phyloP scores from a whole-genome alignment of 352 stramenopile species.

The Globisporangium spinosum region DNA sequence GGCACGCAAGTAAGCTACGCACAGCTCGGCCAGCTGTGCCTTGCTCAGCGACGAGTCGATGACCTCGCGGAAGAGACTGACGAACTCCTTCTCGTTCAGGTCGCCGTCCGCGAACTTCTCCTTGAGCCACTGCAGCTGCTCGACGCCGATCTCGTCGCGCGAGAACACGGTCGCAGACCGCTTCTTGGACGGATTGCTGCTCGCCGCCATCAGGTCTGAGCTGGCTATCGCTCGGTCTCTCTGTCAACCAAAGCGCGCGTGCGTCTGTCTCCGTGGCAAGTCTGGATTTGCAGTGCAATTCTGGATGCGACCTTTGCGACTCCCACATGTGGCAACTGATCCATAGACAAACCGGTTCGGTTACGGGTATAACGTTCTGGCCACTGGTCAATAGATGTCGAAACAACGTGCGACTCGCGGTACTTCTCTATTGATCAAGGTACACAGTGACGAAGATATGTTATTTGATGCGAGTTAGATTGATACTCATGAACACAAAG shows the following conservation, averaged over 20 bases:
- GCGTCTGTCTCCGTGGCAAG: not conserved
- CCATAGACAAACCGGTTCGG: not conserved
- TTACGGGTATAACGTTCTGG: not conserved
- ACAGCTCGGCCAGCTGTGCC: constrained; percentile 79
- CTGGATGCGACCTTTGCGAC: not conserved
- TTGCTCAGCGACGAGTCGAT: constrained; percentile 74
- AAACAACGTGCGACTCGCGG: not conserved
- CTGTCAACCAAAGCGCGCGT: no score
- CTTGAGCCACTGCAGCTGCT: constrained; percentile 81
- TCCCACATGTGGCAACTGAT: not conserved
- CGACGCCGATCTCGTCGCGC: constrained; percentile 74
- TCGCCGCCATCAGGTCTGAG: constrained; percentile 7
- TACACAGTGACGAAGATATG: not conserved
- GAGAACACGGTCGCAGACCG: constrained; percentile 66
- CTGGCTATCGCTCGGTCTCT: not conserved
- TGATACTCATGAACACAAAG: not conserved
- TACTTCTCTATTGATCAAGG: not conserved
- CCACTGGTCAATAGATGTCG: not conserved
- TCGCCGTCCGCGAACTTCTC: constrained; percentile 82
- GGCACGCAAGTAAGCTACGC: constrained; percentile 19
- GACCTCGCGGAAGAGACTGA: constrained; percentile 80
- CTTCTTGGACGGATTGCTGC: constrained; percentile 14
- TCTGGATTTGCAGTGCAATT: not conserved
- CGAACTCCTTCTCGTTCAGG: constrained; percentile 83
- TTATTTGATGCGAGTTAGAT: not conserved